Conservation (phyloP, 2,329 filamentous ascomycete genomes). For the Tolypocladium guangdongense region DNA sequence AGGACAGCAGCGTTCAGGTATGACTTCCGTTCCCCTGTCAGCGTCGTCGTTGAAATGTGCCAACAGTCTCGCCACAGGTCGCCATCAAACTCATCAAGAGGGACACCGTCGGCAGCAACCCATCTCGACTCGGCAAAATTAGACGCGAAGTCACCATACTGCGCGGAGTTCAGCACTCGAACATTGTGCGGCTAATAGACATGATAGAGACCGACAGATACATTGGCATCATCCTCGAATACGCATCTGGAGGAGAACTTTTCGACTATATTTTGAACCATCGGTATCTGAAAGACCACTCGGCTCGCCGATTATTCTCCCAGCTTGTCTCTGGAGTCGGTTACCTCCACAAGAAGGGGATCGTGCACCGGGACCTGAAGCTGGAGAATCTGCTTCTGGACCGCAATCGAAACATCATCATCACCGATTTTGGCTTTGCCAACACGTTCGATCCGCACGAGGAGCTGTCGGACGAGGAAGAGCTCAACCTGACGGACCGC, state of each 20-base stretch:
- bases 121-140: slow-evolving; percentile 86
- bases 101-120: slow-evolving; percentile 80
- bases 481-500: slow-evolving; percentile 74
- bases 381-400: slow-evolving; percentile 91
- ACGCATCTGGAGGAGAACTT: slow-evolving; percentile 91
- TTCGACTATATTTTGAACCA: slow-evolving; percentile 98
- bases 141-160: slow-evolving; percentile 94
- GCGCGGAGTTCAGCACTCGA: slow-evolving; percentile 78
- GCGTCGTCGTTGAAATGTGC: background rate
- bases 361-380: slow-evolving; percentile 94
- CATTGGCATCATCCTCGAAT: slow-evolving; percentile 97
- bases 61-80: slow-evolving; percentile 44
- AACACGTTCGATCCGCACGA: slow-evolving; percentile 91
- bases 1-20: slow-evolving; percentile 79
- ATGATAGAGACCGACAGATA: slow-evolving; percentile 97
- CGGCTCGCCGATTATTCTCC: slow-evolving; percentile 82
- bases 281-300: slow-evolving; percentile 87
- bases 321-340: slow-evolving; percentile 94
- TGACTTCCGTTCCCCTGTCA: slow-evolving; percentile 5
- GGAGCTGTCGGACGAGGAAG: slow-evolving; percentile 81
- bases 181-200: slow-evolving; percentile 93
- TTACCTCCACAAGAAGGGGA: slow-evolving; percentile 96
- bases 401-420: slow-evolving; percentile 97
- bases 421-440: slow-evolving; percentile 97
- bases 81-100: slow-evolving; percentile 96